Base-by-base conservation (phyloP, 2,329 filamentous ascomycete genomes). In the Fusarium begoniae region DNA sequence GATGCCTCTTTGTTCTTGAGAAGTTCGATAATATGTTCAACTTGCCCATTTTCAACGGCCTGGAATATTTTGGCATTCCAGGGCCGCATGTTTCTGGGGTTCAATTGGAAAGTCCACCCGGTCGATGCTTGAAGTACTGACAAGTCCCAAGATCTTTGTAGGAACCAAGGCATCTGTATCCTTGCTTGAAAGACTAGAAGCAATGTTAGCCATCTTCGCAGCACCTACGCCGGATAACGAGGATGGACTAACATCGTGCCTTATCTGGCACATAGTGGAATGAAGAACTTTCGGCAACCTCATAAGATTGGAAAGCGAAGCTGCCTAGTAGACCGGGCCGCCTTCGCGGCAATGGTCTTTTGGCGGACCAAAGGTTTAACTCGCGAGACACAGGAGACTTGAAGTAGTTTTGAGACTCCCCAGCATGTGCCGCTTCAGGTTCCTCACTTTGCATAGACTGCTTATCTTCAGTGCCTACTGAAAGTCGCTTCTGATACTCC, bases 31-130 rank as follows among this genome's bases (percentile, higher is more conserved):
- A 70, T 28, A 2, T 22, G 3, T 1, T 56, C 30, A 4, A 22
- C 32, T 0, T 11, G 0, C 2, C 72, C 72, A 0, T 1, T 0
- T 0, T 0, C 0, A 0, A 41, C 13, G 1, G 53, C 28, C 0
- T 0, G 0, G 9, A 75, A 63, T 14, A 75, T 38, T 0, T 26
- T 0, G 7, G 37, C 17, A 11, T 15, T 0, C 0, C 0, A 0
- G 1, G 60, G 57, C 1, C 68, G 66, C 22, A n/a, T 32, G 18
- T 44, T 70, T 43, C 70, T 57, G 1, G 43, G 18, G 2, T 15
- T 69, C 1, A 75, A 8, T 6, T 66, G 55, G 1, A 69, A 50
- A n/a, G 61, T 63, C 71, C 73, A 76, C 1, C 71, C 71, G 6
- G 26, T n/a, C 2, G 38, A 64, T 5, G 71, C 50, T 8, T n/a